Evolutionary conservation across 2,329 filamentous ascomycete genomes (phyloP).

Genomic region (Ceratocystis albifundus): DNA sequence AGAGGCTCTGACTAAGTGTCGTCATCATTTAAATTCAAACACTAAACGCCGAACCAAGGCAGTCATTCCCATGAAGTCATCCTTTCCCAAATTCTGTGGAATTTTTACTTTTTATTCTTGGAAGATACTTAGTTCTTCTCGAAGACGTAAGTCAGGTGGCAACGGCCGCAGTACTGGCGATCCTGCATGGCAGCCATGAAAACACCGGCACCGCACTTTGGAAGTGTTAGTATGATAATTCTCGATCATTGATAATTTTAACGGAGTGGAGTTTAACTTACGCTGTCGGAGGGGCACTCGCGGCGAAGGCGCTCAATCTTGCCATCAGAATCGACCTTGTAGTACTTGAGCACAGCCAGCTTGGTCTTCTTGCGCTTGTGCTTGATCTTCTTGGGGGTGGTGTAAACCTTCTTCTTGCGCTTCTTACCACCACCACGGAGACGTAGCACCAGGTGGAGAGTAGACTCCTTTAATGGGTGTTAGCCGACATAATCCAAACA

Average conservation of each 20-base stretch:
- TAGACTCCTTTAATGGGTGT: conserved; percentile 40
- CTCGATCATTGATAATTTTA: conserved; percentile 29
- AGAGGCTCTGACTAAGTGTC: conserved; percentile 20
- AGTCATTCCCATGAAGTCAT: conserved; percentile 24
- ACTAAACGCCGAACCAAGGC: conserved; percentile 23
- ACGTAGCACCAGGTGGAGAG: conserved; percentile 93
- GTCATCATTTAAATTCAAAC: conserved; percentile 23
- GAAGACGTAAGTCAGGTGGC: conserved; percentile 63
- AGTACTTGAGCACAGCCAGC: conserved; percentile 99
- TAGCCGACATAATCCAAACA: neutral
- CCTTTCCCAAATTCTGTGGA: conserved; percentile 23
- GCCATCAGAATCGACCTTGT: conserved; percentile 99
- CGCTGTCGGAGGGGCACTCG: conserved; percentile 87
- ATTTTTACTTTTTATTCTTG: conserved; percentile 24
- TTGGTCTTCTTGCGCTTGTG: conserved; percentile 99
- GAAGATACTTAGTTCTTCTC: conserved; percentile 47
- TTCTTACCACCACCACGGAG: conserved; percentile 99
- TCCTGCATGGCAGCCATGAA: conserved; percentile 99
- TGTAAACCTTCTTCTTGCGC: conserved; percentile 99
- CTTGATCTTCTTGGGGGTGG: conserved; percentile 99
- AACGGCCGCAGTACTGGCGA: conserved; percentile 86
- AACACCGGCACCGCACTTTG: conserved; percentile 94
- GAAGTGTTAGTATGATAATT: conserved; percentile 2
- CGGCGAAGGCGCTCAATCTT: conserved; percentile 99
- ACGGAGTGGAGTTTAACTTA: conserved; percentile 38